Conservation (phyloP, 108 stramenopile species). For the Ochromonas danica region DNA sequence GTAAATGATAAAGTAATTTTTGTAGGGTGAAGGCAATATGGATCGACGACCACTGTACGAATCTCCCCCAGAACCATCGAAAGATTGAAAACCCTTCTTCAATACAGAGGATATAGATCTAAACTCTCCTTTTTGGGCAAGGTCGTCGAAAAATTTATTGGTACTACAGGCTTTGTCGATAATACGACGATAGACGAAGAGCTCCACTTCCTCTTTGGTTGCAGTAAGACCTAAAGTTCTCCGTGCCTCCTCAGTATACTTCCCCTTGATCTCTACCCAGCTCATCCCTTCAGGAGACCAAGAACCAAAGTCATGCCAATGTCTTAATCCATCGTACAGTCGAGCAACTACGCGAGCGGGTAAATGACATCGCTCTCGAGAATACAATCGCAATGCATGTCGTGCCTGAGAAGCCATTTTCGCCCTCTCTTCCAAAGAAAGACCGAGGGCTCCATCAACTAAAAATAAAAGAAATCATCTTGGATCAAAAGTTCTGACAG, state of each 20-base stretch:
- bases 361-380: constrained; percentile 74
- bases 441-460: constrained; percentile 33
- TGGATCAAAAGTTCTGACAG: neutral
- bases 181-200: constrained; percentile 68
- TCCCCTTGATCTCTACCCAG: constrained; percentile 88
- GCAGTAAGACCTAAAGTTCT: constrained; percentile 26
- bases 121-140: constrained; percentile 30
- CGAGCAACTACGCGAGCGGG: constrained; percentile 73
- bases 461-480: constrained; percentile 2
- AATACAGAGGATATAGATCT: constrained; percentile 17
- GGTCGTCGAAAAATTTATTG: constrained; percentile 70
- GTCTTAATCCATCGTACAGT: constrained; percentile 82
- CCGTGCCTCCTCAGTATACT: constrained; percentile 59
- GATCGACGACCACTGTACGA: too few species aligned
- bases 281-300: constrained; percentile 77
- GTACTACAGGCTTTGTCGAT: constrained; percentile 78
- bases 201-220: constrained; percentile 10
- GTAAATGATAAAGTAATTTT: too few species aligned
- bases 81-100: constrained; percentile 16
- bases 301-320: constrained; percentile 69
- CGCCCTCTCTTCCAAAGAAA: constrained; percentile 70
- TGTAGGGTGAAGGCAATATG: too few species aligned
- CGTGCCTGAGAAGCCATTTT: constrained; percentile 81
- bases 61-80: neutral
- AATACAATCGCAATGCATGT: constrained; percentile 84